Evolutionary conservation across 192 early-diverging fungal species (phyloP), one percentile per base, ranked within the genome.

Genomic region (Backusella macrospora): DNA sequence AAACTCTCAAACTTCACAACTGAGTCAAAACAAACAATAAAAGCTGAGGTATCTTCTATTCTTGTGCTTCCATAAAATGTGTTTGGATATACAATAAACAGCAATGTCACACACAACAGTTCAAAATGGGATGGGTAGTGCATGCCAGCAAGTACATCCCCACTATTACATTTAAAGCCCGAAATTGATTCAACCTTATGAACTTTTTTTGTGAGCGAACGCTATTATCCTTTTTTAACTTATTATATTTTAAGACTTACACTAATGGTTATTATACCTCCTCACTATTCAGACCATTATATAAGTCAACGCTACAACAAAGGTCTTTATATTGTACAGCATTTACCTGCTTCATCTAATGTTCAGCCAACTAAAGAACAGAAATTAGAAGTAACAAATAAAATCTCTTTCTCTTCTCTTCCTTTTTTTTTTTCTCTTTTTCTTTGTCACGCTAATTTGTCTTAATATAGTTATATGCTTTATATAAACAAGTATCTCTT

Each of bases 401-500:
- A 42, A 9, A 62, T n/a, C 6, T 37, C 14, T 10, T 5, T 0
- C 47, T 48, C 3, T 46, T 62, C 6, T 38, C 37, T 38, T 21
- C 7, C 23, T 46, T 46, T 46, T 46, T 12, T 46, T 46, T 46
- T 46, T 12, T 12, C 14, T 37, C 29, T 47, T 48, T 39, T 42
- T 37, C 29, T 63, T 62, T 63, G 39, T 52, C 40, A 26, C 23
- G 21, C 21, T 52, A 52, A 52, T 52, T 52, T 52, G 49, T 52
- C 49, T 52, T 52, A 52, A 26, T 34, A 15, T 73, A 86, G 83
- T 69, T 86, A 16, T 86, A 86, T 77, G 81, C 81, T 10, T 68
- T 81, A 14, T 86, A 85, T 65, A 86, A 86, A 48, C 85, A 86
- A 77, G 83, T 79, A 14, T 83, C 85, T 6, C 65, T 78, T 21